These are phyloP conservation scores for Acer yangbiense DNA, from an alignment of 345 rosid species.

Conservation along the genomic window DNA sequence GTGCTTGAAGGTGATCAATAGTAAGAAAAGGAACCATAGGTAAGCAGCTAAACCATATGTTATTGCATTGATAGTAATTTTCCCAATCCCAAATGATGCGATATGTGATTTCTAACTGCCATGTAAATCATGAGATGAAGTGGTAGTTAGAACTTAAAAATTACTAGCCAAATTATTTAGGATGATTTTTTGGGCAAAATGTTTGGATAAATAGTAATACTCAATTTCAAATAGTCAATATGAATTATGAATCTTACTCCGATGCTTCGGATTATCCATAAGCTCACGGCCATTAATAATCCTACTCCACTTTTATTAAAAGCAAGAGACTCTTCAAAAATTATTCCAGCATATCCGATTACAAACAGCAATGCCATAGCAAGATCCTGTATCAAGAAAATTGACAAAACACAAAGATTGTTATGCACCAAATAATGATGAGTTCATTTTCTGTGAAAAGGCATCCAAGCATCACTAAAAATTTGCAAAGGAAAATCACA, in stretches of 20 bases:
- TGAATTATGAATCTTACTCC: slow-evolving; percentile 58
- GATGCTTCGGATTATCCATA: slow-evolving; percentile 87
- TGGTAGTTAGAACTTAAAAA: not conserved
- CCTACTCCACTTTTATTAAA: slow-evolving; percentile 97
- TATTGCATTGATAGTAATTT: not conserved
- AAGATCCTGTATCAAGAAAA: slow-evolving; percentile 67
- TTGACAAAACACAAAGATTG: slow-evolving; percentile 18
- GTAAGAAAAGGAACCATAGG: not conserved
- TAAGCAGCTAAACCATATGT: slow-evolving; percentile 4
- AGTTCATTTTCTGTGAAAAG: not conserved
- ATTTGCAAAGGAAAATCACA: not conserved
- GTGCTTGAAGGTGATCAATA: not conserved
- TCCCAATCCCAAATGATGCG: not conserved
- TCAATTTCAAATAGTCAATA: not conserved
- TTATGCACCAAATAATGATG: not conserved
- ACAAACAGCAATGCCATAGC: slow-evolving; percentile 92
- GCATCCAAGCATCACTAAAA: not conserved
- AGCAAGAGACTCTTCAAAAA: slow-evolving; percentile 92
- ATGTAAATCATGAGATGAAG: not conserved
- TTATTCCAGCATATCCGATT: slow-evolving; percentile 86
- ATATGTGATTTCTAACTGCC: not conserved
- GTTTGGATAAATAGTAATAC: not conserved
- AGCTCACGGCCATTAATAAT: slow-evolving; percentile 93
- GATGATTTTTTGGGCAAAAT: not conserved
- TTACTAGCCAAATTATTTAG: not conserved